Conservation (phyloP, 2,329 filamentous ascomycete genomes). For the Colletotrichum chlorophyti region DNA sequence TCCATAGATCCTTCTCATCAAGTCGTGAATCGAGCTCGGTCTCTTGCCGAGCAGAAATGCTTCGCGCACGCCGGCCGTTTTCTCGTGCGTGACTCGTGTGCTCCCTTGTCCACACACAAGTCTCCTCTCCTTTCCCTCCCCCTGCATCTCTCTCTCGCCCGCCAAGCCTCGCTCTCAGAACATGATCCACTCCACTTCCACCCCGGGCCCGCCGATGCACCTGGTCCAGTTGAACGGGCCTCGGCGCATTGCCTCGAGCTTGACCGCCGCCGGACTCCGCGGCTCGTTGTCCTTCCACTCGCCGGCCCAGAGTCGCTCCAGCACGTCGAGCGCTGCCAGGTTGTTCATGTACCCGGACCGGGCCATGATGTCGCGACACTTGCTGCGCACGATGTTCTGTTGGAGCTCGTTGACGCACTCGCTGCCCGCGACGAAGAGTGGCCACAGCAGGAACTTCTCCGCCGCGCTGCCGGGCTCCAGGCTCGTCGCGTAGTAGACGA, state of each 20-base stretch:
- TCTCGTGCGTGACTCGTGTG: constrained; percentile 24
- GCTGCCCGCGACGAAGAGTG: constrained; percentile 86
- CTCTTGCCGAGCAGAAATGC: constrained; percentile 14
- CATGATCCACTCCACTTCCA: constrained; percentile 73
- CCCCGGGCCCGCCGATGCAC: constrained; percentile 61
- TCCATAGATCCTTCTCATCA: constrained; percentile 10
- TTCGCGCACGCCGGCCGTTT: constrained; percentile 6
- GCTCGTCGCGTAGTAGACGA: constrained; percentile 82
- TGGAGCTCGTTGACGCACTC: constrained; percentile 86
- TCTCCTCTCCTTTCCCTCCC: neutral
- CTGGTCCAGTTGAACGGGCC: constrained; percentile 65
- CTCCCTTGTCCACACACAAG: neutral
- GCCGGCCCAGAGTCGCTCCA: constrained; percentile 83
- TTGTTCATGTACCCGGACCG: constrained; percentile 96
- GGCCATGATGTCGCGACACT: constrained; percentile 85
- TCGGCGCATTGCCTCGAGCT: constrained; percentile 45
- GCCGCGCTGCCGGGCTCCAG: constrained; percentile 75
- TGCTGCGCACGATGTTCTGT: constrained; percentile 77
- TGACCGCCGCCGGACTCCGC: constrained; percentile 38
- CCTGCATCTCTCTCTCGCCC: too few relatives aligned
- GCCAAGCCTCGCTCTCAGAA: constrained; percentile 51
- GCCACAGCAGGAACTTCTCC: constrained; percentile 93
- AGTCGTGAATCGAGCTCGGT: constrained; percentile 21
- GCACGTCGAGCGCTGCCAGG: constrained; percentile 80
- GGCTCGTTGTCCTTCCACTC: constrained; percentile 50